These are phyloP conservation scores for Debaryomyces fabryi DNA, from an alignment of 1,139 yeast genomes.

Conservation along the genomic window DNA sequence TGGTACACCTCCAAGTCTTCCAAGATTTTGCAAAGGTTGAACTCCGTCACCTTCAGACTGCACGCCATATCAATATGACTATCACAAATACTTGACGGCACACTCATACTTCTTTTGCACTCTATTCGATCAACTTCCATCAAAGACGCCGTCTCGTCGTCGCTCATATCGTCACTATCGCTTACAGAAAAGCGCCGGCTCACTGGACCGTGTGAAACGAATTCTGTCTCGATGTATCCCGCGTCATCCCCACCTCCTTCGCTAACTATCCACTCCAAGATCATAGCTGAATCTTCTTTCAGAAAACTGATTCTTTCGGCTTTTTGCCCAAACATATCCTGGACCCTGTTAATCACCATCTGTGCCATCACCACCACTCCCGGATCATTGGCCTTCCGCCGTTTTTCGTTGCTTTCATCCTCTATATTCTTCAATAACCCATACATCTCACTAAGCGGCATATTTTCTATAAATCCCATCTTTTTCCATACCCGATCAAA, in stretches of 20 bases:
- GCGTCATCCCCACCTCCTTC: not conserved
- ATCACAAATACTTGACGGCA: constrained; percentile 9
- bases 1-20: constrained; percentile 9
- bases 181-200: not conserved
- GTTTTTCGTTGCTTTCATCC: not conserved
- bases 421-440: constrained; percentile 6
- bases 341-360: not conserved
- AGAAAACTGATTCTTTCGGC: not conserved
- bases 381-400: constrained; percentile 2
- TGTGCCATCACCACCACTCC: constrained; percentile 2
- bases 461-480: not conserved
- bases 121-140: constrained; percentile 4
- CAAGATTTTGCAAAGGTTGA: constrained; percentile 6
- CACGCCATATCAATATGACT: not conserved
- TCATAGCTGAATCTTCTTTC: constrained; percentile 2
- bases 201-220: not conserved
- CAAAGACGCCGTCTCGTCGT: constrained; percentile 10
- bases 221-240: not conserved
- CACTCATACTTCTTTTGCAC: constrained; percentile 7
- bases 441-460: constrained; percentile 5
- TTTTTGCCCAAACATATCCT: not conserved
- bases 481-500: constrained; percentile 7
- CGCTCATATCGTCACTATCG: constrained; percentile 8
- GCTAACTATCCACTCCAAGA: not conserved
- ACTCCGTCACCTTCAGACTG: not conserved